phyloP scores from a whole-genome alignment of 768 basidiomycete species.

The Russula abietina region DNA sequence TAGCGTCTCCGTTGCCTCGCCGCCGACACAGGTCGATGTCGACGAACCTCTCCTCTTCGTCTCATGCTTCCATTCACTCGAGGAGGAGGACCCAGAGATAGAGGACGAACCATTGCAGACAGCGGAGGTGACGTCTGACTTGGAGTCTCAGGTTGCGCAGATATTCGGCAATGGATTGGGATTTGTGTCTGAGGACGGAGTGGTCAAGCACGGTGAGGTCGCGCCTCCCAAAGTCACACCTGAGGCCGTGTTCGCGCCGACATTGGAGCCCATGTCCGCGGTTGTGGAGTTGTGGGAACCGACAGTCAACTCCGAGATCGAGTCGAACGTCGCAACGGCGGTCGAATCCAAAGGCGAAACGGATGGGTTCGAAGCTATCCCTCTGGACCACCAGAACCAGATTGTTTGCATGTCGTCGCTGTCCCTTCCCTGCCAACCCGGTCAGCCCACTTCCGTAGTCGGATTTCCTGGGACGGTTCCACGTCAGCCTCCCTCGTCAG shows the following conservation, averaged over 20 bases:
- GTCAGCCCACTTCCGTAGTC: background rate
- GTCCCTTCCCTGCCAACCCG: background rate
- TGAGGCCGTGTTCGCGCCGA: background rate
- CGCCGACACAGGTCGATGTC: background rate
- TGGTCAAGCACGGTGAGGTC: background rate
- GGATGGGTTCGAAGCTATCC: background rate
- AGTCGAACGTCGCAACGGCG: background rate
- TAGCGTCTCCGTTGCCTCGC: background rate
- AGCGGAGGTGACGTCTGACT: background rate
- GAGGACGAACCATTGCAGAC: background rate
- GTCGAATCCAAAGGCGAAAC: background rate
- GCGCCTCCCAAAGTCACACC: background rate
- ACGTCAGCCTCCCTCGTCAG: constrained; percentile 8
- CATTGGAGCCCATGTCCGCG: constrained; percentile 9
- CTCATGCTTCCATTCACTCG: constrained; percentile 8
- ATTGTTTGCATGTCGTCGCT: background rate
- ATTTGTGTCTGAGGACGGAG: background rate
- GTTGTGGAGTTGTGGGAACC: constrained; percentile 8
- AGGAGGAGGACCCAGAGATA: background rate
- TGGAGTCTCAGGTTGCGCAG: constrained; percentile 4
- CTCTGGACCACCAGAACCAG: background rate
- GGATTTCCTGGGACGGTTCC: background rate
- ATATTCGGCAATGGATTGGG: constrained; percentile 1
- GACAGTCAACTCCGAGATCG: background rate
- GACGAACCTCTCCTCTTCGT: constrained; percentile 2